These are phyloP conservation scores for Erysimum cheiranthoides DNA, from an alignment of 345 rosid genomes.

Conservation along the genomic window DNA sequence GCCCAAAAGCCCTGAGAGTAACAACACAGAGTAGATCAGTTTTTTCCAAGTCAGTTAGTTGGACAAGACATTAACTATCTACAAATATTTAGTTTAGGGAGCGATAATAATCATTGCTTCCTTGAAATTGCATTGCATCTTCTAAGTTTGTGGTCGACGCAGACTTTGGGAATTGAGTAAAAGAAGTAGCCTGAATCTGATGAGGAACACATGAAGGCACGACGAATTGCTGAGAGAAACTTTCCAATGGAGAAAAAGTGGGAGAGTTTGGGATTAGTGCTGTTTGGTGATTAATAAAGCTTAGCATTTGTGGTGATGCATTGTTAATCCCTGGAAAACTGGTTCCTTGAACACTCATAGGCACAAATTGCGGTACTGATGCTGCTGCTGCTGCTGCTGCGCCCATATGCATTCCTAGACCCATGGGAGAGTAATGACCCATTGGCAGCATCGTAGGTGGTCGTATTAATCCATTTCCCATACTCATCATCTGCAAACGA, in stretches of 20 bases:
- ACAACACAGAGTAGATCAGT: not conserved
- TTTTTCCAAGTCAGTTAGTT: conserved; percentile 8
- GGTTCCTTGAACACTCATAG: conserved; percentile 25
- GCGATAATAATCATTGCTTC: conserved; percentile 26
- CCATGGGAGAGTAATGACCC: conserved; percentile 33
- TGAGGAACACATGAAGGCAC: conserved; percentile 39
- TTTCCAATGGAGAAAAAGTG: conserved; percentile 36
- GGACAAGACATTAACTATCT: conserved; percentile 15
- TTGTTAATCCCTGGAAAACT: not conserved
- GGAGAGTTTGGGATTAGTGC: conserved; percentile 30
- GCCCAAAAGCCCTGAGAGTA: not conserved
- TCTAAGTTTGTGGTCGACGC: conserved; percentile 19
- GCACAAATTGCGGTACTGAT: conserved; percentile 24
- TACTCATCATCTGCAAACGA: conserved; percentile 61
- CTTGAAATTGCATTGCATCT: conserved; percentile 25
- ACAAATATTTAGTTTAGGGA: conserved; percentile 14
- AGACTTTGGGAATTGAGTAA: conserved; percentile 24
- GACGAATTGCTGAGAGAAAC: conserved; percentile 7
- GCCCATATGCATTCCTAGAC: conserved; percentile 34
- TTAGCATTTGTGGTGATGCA: conserved; percentile 21
- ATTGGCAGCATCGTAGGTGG: conserved; percentile 42
- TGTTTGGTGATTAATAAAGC: conserved; percentile 20
- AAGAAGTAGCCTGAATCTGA: conserved; percentile 35
- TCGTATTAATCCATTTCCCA: conserved; percentile 50
- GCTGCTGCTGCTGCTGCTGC: not conserved